These are phyloP conservation scores for Elsinoe ampelina DNA, from an alignment of 2,329 filamentous ascomycete species.

Conservation along the genomic window DNA sequence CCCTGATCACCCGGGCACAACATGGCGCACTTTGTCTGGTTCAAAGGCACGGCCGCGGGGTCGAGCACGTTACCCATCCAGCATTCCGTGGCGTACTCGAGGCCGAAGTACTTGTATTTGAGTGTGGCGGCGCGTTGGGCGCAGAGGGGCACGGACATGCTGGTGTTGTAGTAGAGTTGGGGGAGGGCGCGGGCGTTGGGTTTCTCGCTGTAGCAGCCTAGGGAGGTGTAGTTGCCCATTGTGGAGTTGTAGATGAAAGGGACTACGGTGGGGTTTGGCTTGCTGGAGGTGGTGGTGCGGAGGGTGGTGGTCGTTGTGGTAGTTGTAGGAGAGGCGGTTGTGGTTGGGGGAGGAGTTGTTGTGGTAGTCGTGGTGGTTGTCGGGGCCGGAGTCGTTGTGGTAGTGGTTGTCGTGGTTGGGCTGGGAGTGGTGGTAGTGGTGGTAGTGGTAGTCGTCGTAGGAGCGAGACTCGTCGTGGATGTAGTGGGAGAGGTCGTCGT, in stretches of 20 bases:
- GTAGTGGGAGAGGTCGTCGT: slow-evolving; percentile 1
- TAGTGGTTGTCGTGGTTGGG: background rate
- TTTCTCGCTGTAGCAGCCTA: slow-evolving; percentile 16
- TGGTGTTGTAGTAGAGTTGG: slow-evolving; percentile 8
- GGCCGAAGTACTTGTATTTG: slow-evolving; percentile 16
- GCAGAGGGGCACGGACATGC: slow-evolving; percentile 15
- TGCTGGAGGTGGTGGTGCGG: background rate
- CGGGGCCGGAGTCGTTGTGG: background rate
- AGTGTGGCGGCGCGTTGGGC: background rate
- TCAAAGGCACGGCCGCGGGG: background rate
- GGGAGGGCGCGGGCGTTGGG: slow-evolving; percentile 14
- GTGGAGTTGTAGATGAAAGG: slow-evolving; percentile 7
- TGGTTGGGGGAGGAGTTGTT: background rate
- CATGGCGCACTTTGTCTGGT: slow-evolving; percentile 20
- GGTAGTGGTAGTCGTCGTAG: background rate
- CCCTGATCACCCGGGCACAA: slow-evolving; percentile 21
- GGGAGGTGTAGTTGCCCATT: slow-evolving; percentile 11
- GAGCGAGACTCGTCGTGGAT: background rate
- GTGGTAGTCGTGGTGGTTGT: background rate
- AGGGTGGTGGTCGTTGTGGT: background rate
- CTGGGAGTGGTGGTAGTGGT: background rate
- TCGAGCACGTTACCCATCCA: slow-evolving; percentile 15
- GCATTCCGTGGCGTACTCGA: slow-evolving; percentile 17
- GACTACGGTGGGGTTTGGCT: slow-evolving; percentile 8
- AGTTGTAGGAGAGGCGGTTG: background rate